Conservation (phyloP, 2,329 filamentous ascomycete genomes). For the Harringtonia aguacate region DNA sequence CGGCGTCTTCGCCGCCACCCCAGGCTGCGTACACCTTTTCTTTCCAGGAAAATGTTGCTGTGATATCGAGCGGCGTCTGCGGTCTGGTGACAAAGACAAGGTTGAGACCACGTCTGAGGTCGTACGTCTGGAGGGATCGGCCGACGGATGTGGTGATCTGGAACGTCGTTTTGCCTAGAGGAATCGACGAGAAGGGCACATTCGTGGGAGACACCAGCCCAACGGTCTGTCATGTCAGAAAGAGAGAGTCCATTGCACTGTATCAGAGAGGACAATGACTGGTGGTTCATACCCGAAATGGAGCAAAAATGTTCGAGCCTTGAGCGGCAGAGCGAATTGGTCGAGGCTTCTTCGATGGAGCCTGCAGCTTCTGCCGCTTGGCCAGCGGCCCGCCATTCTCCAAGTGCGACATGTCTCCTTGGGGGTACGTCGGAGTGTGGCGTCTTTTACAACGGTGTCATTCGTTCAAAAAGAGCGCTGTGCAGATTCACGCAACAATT, state of each 20-base stretch:
- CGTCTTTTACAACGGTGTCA: too few species aligned
- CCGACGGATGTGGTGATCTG: slow-evolving; percentile 96
- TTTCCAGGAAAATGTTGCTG: slow-evolving; percentile 79
- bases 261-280: too few species aligned
- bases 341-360: slow-evolving; percentile 23
- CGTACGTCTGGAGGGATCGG: slow-evolving; percentile 86
- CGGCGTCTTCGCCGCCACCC: slow-evolving; percentile 40
- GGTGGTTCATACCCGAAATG: slow-evolving; percentile 82
- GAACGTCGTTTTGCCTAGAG: slow-evolving; percentile 87
- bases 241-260: background rate
- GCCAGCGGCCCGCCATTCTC: slow-evolving; percentile 50
- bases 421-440: background rate
- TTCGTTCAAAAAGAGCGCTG: background rate
- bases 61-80: slow-evolving; percentile 77
- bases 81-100: slow-evolving; percentile 89
- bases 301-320: slow-evolving; percentile 77
- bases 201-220: slow-evolving; percentile 84
- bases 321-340: slow-evolving; percentile 27
- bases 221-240: slow-evolving; percentile 53
- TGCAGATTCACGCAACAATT: background rate
- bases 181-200: slow-evolving; percentile 82
- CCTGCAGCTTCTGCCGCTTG: slow-evolving; percentile 63
- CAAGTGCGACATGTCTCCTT: slow-evolving; percentile 44
- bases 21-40: slow-evolving; percentile 83
- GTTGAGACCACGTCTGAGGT: slow-evolving; percentile 79